phyloP scores from a whole-genome alignment of 2,329 filamentous ascomycete species.

The Fusarium virguliforme region DNA sequence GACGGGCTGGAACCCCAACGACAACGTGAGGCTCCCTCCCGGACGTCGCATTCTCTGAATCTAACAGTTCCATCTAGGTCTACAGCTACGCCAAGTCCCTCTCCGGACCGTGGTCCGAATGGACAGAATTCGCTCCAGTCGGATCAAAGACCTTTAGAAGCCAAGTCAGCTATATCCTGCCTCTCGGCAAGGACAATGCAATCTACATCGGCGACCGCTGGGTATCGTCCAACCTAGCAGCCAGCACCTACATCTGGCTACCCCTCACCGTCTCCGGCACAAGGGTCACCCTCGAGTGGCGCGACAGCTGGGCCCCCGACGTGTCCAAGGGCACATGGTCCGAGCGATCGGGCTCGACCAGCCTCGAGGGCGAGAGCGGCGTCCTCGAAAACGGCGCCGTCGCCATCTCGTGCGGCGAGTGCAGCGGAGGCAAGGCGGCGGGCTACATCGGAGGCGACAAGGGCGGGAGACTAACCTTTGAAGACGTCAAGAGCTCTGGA shows the following conservation, averaged over 20 bases:
- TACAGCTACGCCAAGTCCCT: constrained; percentile 73
- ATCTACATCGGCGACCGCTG: constrained; percentile 80
- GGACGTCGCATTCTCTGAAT: no score
- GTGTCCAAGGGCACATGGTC: constrained; percentile 61
- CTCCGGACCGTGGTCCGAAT: constrained; percentile 73
- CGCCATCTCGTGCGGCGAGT: constrained; percentile 65
- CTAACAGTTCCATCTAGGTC: constrained; percentile 46
- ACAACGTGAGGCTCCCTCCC: constrained; percentile 64
- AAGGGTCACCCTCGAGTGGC: constrained; percentile 66
- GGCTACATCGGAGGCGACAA: constrained; percentile 70
- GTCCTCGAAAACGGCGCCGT: constrained; percentile 63
- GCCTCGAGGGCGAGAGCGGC: constrained; percentile 68
- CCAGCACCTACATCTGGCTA: constrained; percentile 77
- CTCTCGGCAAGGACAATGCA: constrained; percentile 57
- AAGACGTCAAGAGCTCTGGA: constrained; percentile 61
- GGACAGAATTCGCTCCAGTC: constrained; percentile 71
- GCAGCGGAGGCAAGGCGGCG: constrained; percentile 65
- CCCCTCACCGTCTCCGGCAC: constrained; percentile 70
- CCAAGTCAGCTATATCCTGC: constrained; percentile 74
- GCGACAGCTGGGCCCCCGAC: constrained; percentile 70
- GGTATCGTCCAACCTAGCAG: constrained; percentile 71
- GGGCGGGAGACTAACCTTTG: constrained; percentile 65
- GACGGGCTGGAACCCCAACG: constrained; percentile 74
- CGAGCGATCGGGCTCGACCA: constrained; percentile 62
- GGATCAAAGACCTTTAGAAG: constrained; percentile 72